Conservation (phyloP, 331 rosid species). For the Cucumis variabilis region DNA sequence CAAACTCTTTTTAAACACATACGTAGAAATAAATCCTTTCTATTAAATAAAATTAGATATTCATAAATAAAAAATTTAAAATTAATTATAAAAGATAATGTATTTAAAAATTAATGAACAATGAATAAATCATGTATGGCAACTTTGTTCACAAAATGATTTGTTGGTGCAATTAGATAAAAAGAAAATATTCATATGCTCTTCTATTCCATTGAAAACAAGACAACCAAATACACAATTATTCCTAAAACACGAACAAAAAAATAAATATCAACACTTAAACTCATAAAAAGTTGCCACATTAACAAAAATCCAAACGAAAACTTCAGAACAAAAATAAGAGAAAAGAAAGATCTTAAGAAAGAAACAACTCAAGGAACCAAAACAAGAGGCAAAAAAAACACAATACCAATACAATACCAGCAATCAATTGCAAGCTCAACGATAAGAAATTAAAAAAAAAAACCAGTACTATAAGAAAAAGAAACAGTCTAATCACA, state of each 20-base stretch:
- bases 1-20: not conserved
- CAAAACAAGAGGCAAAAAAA: not conserved
- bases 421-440: constrained; percentile 8
- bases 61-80: no score
- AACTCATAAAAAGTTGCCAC: not conserved
- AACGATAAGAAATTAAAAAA: constrained; percentile 4
- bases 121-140: no score
- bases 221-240: not conserved
- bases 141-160: no score
- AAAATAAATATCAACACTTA: not conserved
- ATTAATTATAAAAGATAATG: no score
- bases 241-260: not conserved
- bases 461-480: not conserved
- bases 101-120: no score
- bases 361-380: not conserved
- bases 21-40: no score
- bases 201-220: no score
- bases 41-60: no score
- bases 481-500: not conserved
- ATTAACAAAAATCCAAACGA: not conserved
- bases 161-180: no score
- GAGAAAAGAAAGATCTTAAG: not conserved
- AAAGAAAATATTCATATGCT: no score
- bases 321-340: not conserved
- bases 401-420: not conserved